Evolutionary conservation across 2,329 filamentous ascomycete genomes (phyloP).

Genomic region (Drechslera avenae): DNA sequence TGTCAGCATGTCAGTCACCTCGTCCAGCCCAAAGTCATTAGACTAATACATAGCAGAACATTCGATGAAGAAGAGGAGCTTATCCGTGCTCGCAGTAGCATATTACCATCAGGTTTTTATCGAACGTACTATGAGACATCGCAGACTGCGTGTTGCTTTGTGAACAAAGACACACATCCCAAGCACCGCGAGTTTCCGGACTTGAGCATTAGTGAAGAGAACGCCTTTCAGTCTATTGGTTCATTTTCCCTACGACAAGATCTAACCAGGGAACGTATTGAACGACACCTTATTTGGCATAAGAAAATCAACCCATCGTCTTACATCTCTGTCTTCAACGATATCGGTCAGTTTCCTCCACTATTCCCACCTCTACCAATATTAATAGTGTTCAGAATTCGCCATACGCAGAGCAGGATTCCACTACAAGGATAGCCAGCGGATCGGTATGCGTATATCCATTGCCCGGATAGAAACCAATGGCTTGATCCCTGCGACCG

Average conservation of each 20-base stretch:
- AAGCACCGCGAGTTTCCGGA: slow-evolving; percentile 12
- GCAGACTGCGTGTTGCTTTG: slow-evolving; percentile 16
- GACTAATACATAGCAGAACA: too few relatives aligned
- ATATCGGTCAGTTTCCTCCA: slow-evolving; percentile 1
- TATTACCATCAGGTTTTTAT: slow-evolving; percentile 12
- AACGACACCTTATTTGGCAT: slow-evolving; percentile 15
- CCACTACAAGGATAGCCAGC: neutral
- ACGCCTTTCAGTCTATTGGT: slow-evolving; percentile 26
- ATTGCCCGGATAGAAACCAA: neutral
- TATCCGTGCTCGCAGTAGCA: neutral
- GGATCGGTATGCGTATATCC: neutral
- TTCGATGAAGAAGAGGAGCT: neutral
- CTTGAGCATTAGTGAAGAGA: slow-evolving; percentile 1
- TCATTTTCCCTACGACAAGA: neutral
- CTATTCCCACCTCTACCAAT: neutral
- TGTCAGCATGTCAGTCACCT: neutral
- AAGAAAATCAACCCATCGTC: slow-evolving; percentile 16
- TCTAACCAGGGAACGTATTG: slow-evolving; percentile 9
- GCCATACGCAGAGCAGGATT: neutral
- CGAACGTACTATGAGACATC: slow-evolving; percentile 19
- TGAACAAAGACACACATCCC: slow-evolving; percentile 14
- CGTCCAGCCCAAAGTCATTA: neutral
- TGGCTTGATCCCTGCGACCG: neutral
- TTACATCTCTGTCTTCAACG: slow-evolving; percentile 20
- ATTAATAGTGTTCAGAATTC: neutral